A percentile compares a stretch with the other conserved stretches of the same genome.
Evolutionary conservation across 2,329 filamentous ascomycete species (phyloP).

Genomic region (Paecilomyces sp.): DNA sequence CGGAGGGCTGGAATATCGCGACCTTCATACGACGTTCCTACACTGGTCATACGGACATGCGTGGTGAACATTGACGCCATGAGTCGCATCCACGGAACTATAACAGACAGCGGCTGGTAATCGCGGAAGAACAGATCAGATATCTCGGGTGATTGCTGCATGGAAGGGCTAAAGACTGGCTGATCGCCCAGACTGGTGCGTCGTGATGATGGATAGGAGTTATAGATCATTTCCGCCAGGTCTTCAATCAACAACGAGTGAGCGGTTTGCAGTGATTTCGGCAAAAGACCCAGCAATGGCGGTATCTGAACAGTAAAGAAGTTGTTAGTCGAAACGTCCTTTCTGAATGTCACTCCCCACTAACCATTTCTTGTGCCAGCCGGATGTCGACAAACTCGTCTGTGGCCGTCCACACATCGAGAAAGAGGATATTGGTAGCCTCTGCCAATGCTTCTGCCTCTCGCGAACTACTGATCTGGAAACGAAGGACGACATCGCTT

Average conservation of each 20-base stretch:
- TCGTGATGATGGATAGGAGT: constrained; percentile 30
- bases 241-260: constrained; percentile 74
- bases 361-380: constrained; percentile 65
- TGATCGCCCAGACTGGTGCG: constrained; percentile 53
- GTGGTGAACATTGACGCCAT: constrained; percentile 84
- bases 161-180: constrained; percentile 21
- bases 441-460: constrained; percentile 67
- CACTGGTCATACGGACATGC: constrained; percentile 63
- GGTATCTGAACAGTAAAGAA: constrained; percentile 42
- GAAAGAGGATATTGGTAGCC: constrained; percentile 65
- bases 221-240: constrained; percentile 67
- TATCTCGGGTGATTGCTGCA: constrained; percentile 24
- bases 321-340: not conserved
- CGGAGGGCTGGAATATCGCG: constrained; percentile 77
- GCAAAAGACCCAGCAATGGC: constrained; percentile 72
- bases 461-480: constrained; percentile 63
- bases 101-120: constrained; percentile 81
- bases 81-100: constrained; percentile 85
- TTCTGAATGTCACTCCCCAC: constrained; percentile 15
- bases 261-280: constrained; percentile 61
- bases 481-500: constrained; percentile 80
- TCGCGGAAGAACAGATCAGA: constrained; percentile 79
- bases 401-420: constrained; percentile 87
- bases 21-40: constrained; percentile 84
- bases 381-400: constrained; percentile 78